Conservation (phyloP, 2,329 filamentous ascomycete genomes). For the Diaporthe sp. region DNA sequence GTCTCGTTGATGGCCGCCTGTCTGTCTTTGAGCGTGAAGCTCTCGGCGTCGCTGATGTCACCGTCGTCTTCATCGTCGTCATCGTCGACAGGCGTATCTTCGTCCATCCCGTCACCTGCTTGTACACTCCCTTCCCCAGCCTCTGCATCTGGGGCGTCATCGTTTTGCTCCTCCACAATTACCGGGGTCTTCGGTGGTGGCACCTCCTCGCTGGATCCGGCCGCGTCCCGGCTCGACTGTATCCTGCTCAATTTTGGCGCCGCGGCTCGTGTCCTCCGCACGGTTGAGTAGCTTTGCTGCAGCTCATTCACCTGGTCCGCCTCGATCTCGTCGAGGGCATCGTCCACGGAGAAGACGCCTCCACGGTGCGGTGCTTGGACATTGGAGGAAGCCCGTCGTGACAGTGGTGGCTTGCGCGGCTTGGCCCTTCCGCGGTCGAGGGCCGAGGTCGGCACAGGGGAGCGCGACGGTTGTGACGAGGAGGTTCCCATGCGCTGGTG, state of each 20-base stretch:
- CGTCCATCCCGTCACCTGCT: conserved; percentile 54
- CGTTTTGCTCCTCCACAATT: conserved; percentile 41
- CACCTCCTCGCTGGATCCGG: conserved; percentile 42
- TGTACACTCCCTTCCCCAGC: conserved; percentile 40
- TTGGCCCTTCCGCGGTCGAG: conserved; percentile 64
- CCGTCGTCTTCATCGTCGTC: conserved; percentile 76
- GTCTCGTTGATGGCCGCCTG: conserved; percentile 99
- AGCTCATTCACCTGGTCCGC: conserved; percentile 68
- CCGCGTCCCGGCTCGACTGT: conserved; percentile 47
- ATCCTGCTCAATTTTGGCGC: conserved; percentile 49
- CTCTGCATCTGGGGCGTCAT: conserved; percentile 24
- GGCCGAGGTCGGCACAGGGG: conserved; percentile 60
- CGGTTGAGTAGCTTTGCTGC: conserved; percentile 58
- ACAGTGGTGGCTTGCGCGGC: conserved; percentile 79
- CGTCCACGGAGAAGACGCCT: conserved; percentile 91
- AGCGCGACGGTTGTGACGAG: conserved; percentile 52
- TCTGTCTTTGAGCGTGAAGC: conserved; percentile 96
- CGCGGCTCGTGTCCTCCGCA: conserved; percentile 53
- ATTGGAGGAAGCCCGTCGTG: conserved; percentile 81
- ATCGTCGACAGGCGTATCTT: conserved; percentile 56
- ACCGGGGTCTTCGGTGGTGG: conserved; percentile 35
- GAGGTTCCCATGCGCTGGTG: conserved; percentile 58
- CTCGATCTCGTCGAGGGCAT: conserved; percentile 85
- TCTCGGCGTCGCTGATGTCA: conserved; percentile 91
- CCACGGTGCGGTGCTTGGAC: conserved; percentile 81